phyloP scores from a whole-genome alignment of 2,329 filamentous ascomycete genomes.

The Aspergillus phoenicis region DNA sequence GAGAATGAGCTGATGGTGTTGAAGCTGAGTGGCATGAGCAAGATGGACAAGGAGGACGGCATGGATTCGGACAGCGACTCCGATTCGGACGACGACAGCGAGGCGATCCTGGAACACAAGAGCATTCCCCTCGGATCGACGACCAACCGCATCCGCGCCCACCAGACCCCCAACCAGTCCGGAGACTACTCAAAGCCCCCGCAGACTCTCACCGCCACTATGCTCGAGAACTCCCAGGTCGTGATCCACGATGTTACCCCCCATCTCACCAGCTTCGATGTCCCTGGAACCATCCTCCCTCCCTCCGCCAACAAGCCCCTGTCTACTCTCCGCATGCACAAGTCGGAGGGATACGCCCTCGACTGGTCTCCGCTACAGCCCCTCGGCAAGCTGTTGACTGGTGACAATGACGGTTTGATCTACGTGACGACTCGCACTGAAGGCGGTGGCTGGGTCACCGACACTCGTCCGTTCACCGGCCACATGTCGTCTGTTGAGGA shows the following conservation, averaged over 20 bases:
- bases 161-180: conserved; percentile 71
- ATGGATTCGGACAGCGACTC: conserved; percentile 71
- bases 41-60: conserved; percentile 74
- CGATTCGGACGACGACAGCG: conserved; percentile 71
- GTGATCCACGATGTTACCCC: conserved; percentile 93
- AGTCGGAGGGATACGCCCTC: conserved; percentile 90
- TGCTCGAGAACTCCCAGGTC: conserved; percentile 87
- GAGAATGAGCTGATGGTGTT: conserved; percentile 96
- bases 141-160: conserved; percentile 88
- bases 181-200: conserved; percentile 69
- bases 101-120: conserved; percentile 92
- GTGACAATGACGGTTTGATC: conserved; percentile 87
- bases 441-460: conserved; percentile 85
- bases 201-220: conserved; percentile 82
- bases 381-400: conserved; percentile 83
- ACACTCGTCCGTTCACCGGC: conserved; percentile 78
- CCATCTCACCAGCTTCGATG: conserved; percentile 86
- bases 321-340: conserved; percentile 86
- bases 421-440: conserved; percentile 84
- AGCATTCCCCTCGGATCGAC: conserved; percentile 82
- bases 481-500: conserved; percentile 89
- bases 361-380: conserved; percentile 89
- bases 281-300: conserved; percentile 77
- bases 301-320: conserved; percentile 85
- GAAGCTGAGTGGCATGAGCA: conserved; percentile 89